Conservation (phyloP, 352 stramenopile species). For the Blastocystis sp. region DNA sequence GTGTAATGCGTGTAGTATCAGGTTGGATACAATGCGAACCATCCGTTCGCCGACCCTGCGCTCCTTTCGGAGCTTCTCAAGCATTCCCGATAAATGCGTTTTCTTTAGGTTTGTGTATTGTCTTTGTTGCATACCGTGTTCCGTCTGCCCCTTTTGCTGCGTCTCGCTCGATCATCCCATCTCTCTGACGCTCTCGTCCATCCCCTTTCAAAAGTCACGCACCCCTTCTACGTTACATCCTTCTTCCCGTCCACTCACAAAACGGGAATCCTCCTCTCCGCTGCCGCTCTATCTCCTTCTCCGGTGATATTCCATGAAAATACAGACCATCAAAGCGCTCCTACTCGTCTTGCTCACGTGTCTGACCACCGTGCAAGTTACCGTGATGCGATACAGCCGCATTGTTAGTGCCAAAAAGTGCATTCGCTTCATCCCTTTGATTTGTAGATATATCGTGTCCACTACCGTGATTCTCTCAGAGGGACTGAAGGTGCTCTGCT, state of each 20-base stretch:
- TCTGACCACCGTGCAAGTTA: constrained; percentile 65
- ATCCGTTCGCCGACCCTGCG: constrained; percentile 54
- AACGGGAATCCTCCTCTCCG: not conserved
- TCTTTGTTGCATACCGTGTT: not conserved
- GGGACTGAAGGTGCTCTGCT: constrained; percentile 80
- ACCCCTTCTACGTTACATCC: no score
- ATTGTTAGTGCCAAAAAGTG: constrained; percentile 72
- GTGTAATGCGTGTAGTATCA: not conserved
- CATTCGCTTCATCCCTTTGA: not conserved
- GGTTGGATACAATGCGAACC: constrained; percentile 28
- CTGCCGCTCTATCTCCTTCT: no score
- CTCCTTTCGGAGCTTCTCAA: constrained; percentile 38
- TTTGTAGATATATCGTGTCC: constrained; percentile 81
- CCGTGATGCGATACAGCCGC: constrained; percentile 78
- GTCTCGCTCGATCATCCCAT: no score
- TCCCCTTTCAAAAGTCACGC: no score
- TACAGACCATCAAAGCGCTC: constrained; percentile 61
- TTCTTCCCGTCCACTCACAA: no score
- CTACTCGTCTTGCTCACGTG: constrained; percentile 68
- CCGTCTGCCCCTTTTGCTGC: not conserved
- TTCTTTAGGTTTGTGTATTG: not conserved
- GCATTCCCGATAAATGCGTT: not conserved
- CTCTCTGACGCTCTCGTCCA: no score
- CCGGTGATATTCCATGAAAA: constrained; percentile 29
- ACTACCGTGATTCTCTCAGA: constrained; percentile 83